Evolutionary conservation across 148 eudicot species (phyloP).

Genomic region (Vaccinium corymbosum): DNA sequence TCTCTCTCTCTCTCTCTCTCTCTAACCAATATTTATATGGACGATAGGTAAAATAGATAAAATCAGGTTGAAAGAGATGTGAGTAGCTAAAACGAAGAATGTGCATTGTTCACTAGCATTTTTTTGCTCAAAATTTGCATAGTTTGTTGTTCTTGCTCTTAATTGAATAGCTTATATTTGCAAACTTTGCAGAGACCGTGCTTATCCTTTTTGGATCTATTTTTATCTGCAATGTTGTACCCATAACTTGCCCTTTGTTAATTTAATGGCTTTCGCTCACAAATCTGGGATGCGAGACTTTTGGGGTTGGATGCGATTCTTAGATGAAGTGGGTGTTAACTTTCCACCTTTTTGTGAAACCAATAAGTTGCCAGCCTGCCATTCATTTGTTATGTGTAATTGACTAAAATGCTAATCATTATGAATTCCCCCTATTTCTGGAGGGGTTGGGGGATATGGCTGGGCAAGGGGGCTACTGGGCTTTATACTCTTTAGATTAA

Average conservation of each 20-base stretch:
- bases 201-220: not conserved
- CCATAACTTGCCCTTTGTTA: not conserved
- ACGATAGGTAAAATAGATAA: too few species aligned
- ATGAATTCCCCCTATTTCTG: not conserved
- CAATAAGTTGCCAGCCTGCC: not conserved
- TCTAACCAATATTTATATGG: too few species aligned
- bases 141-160: too few species aligned
- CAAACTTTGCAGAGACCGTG: not conserved
- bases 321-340: not conserved
- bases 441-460: not conserved
- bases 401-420: not conserved
- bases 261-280: not conserved
- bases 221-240: not conserved
- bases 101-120: too few species aligned
- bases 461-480: not conserved
- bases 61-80: too few species aligned
- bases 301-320: not conserved
- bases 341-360: not conserved
- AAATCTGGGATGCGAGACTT: not conserved
- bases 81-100: too few species aligned
- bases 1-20: too few species aligned
- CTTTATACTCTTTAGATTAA: not conserved
- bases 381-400: not conserved
- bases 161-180: not conserved
- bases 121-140: too few species aligned